Conservation (phyloP, 805 yeast species). For the Myxozyma neotropica region DNA sequence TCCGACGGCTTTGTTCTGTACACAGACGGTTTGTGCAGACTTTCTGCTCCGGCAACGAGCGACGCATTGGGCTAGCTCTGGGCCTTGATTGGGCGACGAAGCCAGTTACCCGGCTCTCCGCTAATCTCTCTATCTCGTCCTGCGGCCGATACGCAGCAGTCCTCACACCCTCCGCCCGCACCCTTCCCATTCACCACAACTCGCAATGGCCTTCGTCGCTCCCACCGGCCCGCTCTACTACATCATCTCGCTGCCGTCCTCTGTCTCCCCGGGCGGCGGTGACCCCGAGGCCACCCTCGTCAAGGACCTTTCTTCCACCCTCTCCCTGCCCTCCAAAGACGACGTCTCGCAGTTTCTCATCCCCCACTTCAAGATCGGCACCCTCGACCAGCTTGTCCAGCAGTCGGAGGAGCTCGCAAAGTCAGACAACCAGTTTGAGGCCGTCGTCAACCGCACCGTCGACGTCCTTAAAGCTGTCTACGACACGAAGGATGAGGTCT, state of each 20-base stretch:
- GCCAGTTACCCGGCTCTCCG: conserved; percentile 5
- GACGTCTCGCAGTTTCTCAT: conserved; percentile 60
- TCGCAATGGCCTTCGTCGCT: conserved; percentile 34
- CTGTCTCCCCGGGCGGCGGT: conserved; percentile 45
- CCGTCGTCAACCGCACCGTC: conserved; percentile 69
- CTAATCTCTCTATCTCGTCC: conserved; percentile 9
- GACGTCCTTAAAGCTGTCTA: conserved; percentile 66
- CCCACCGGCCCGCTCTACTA: conserved; percentile 34
- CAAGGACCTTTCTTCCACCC: conserved; percentile 60
- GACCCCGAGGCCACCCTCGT: conserved; percentile 43
- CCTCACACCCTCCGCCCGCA: background rate
- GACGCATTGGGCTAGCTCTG: conserved; percentile 6
- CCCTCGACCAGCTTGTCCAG: conserved; percentile 86
- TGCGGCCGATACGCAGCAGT: conserved; percentile 1
- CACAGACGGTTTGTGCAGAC: too few species aligned
- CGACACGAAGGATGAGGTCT: conserved; percentile 47
- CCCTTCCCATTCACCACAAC: background rate
- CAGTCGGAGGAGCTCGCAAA: conserved; percentile 88
- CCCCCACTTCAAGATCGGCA: conserved; percentile 91
- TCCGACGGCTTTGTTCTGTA: too few species aligned
- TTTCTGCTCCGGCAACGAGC: too few species aligned
- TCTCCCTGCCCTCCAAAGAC: conserved; percentile 47
- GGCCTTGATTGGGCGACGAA: conserved; percentile 4
- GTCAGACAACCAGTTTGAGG: conserved; percentile 74
- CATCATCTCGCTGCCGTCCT: conserved; percentile 53